These are phyloP conservation scores for Tulasnella sp. DNA, from an alignment of 768 basidiomycete genomes.

Conservation along the genomic window DNA sequence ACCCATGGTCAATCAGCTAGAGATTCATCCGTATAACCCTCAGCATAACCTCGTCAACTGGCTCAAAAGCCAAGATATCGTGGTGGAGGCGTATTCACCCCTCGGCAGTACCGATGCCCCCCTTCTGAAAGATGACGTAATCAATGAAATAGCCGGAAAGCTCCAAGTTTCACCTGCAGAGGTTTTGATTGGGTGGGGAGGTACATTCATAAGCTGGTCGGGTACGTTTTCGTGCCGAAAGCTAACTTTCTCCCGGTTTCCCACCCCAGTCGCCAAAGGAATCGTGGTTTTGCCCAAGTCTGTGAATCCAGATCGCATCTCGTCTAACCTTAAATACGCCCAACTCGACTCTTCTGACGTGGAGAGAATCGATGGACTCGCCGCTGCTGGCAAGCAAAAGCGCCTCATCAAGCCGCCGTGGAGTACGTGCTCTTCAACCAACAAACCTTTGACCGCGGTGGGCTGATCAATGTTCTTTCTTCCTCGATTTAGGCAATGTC, in stretches of 20 bases:
- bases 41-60: conserved; percentile 63
- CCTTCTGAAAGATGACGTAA: conserved; percentile 56
- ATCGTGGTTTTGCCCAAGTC: conserved; percentile 74
- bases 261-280: conserved; percentile 54
- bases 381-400: conserved; percentile 28
- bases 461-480: background rate
- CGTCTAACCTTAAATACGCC: conserved; percentile 20
- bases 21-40: conserved; percentile 65
- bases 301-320: conserved; percentile 64
- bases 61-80: conserved; percentile 62
- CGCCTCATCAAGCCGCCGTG: conserved; percentile 31
- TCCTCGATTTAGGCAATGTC: conserved; percentile 10
- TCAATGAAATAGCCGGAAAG: conserved; percentile 60
- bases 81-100: conserved; percentile 73
- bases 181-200: conserved; percentile 36
- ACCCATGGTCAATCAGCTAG: conserved; percentile 46
- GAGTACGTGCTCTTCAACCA: conserved; percentile 4
- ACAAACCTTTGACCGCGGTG: background rate
- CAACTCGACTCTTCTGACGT: conserved; percentile 25
- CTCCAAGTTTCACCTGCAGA: conserved; percentile 45
- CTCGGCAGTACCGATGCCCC: conserved; percentile 68
- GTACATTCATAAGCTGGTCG: background rate
- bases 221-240: background rate
- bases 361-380: conserved; percentile 29
- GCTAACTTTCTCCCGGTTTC: background rate